Percentiles rank a stretch among this genome's conserved stretches.
Conservation (phyloP, 192 early-diverging fungal species). For the Globomyces pollinis-pini region DNA sequence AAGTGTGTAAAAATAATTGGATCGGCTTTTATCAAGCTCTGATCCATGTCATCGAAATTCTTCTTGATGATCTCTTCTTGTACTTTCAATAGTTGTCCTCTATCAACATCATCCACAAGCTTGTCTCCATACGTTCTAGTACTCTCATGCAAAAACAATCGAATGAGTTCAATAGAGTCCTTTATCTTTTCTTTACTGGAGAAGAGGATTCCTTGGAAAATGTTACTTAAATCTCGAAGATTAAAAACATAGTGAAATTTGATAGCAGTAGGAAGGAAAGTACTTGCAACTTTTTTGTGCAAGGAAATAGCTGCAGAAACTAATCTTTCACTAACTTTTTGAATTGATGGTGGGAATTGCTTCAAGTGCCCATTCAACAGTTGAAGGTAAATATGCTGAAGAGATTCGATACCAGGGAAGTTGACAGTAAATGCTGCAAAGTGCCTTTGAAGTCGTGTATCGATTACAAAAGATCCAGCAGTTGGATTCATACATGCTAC, state of each 20-base stretch:
- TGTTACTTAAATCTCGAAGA: conserved; percentile 51
- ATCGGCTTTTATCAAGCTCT: conserved; percentile 42
- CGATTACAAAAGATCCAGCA: conserved; percentile 55
- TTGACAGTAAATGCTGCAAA: conserved; percentile 59
- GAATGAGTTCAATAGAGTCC: conserved; percentile 48
- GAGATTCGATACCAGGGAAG: conserved; percentile 50
- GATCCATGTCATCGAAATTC: conserved; percentile 55
- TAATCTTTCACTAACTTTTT: conserved; percentile 48
- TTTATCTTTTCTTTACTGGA: conserved; percentile 50
- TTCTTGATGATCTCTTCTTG: conserved; percentile 53
- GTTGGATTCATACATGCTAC: conserved; percentile 64
- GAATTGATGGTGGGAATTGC: conserved; percentile 42
- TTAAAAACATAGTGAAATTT: conserved; percentile 66
- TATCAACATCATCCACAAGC: conserved; percentile 46
- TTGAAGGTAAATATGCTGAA: conserved; percentile 51
- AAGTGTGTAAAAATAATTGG: conserved; percentile 56
- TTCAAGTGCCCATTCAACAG: conserved; percentile 50
- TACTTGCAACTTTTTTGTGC: conserved; percentile 50
- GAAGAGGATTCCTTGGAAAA: conserved; percentile 58
- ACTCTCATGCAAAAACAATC: conserved; percentile 52
- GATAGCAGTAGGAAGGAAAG: conserved; percentile 54
- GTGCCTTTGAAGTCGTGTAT: conserved; percentile 46
- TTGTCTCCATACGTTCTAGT: conserved; percentile 55
- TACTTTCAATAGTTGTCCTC: conserved; percentile 39
- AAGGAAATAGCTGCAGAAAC: conserved; percentile 42